Evolutionary conservation across 495 filamentous ascomycete species (phyloP).

Genomic region (Penicillium bovifimosum): DNA sequence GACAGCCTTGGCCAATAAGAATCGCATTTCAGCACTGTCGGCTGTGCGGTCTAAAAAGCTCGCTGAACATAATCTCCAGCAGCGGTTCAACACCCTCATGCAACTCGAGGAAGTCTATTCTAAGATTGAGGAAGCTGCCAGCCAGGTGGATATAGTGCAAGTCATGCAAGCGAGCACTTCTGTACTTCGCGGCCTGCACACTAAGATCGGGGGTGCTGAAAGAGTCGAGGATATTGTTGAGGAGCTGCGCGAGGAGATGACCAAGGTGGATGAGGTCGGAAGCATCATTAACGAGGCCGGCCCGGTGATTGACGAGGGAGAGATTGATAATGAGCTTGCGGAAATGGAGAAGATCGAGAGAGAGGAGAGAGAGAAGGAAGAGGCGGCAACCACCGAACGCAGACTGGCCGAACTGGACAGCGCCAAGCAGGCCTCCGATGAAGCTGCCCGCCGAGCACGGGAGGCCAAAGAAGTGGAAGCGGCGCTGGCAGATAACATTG

Average conservation of each 20-base stretch:
- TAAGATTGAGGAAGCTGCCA: constrained; percentile 78
- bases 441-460: constrained; percentile 25
- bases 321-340: constrained; percentile 85
- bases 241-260: constrained; percentile 71
- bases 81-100: constrained; percentile 61
- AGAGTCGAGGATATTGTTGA: constrained; percentile 71
- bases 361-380: constrained; percentile 48
- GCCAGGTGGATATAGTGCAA: constrained; percentile 71
- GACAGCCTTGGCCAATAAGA: constrained; percentile 61
- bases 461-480: constrained; percentile 24
- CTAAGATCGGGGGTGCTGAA: constrained; percentile 69
- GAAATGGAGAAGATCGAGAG: constrained; percentile 64
- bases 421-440: constrained; percentile 32
- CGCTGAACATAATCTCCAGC: constrained; percentile 62
- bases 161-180: constrained; percentile 74
- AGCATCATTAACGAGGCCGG: constrained; percentile 61
- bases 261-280: constrained; percentile 74
- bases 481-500: constrained; percentile 36
- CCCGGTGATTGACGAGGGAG: constrained; percentile 66
- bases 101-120: constrained; percentile 77
- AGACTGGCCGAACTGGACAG: constrained; percentile 43
- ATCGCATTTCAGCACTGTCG: constrained; percentile 65
- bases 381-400: constrained; percentile 39
- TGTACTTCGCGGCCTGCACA: constrained; percentile 67
- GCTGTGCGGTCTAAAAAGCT: constrained; percentile 79